Conservation (phyloP, 176 grass and related monocot genomes). For the Typha latifolia region DNA sequence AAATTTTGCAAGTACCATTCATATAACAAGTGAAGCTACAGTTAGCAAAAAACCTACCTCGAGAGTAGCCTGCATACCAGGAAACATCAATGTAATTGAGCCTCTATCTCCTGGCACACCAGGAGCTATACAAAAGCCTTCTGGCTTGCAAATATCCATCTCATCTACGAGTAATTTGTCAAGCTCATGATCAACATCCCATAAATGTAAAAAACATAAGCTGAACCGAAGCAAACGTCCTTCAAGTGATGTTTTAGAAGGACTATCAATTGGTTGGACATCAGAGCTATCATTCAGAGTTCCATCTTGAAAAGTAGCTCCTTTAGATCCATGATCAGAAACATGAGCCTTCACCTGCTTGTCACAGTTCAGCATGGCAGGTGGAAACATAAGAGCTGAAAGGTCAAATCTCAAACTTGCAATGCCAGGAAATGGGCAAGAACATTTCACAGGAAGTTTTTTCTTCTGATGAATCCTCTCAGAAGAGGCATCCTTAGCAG, state of each 20-base stretch:
- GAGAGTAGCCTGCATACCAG: constrained; percentile 69
- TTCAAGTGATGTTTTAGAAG: constrained; percentile 74
- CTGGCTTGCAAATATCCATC: constrained; percentile 94
- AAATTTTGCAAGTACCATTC: not conserved
- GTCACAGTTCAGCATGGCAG: constrained; percentile 15
- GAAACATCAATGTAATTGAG: constrained; percentile 78
- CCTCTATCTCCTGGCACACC: constrained; percentile 82
- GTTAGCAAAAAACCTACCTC: constrained; percentile 50
- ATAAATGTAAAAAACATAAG: constrained; percentile 95
- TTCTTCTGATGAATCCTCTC: constrained; percentile 29
- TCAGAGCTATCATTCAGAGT: constrained; percentile 23
- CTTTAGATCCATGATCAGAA: constrained; percentile 28
- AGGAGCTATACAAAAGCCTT: constrained; percentile 66
- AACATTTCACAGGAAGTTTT: constrained; percentile 75
- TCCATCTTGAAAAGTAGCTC: constrained; percentile 12
- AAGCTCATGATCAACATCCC: constrained; percentile 75
- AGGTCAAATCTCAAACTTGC: constrained; percentile 86
- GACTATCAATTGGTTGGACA: constrained; percentile 46
- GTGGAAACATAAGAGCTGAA: constrained; percentile 64
- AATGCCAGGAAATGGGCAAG: constrained; percentile 78
- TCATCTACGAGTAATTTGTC: constrained; percentile 82
- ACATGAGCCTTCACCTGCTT: constrained; percentile 36
- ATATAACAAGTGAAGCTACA: not conserved
- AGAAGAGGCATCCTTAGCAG: constrained; percentile 24
- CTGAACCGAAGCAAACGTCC: constrained; percentile 76